These are phyloP conservation scores for Malus hybrid DNA, from an alignment of 331 rosid genomes.

Conservation along the genomic window DNA sequence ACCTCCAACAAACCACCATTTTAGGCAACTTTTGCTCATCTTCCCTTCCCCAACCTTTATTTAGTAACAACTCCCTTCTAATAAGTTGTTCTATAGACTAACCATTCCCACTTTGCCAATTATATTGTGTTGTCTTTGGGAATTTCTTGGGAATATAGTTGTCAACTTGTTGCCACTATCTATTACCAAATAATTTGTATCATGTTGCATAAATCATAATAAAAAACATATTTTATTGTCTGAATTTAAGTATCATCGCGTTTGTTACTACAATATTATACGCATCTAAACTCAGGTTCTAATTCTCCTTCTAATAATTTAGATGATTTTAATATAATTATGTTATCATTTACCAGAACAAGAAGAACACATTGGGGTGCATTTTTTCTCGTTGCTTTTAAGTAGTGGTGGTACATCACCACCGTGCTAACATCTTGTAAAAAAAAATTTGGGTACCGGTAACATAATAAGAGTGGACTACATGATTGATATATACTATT, in stretches of 20 bases:
- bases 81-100: not conserved
- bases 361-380: too few relatives aligned
- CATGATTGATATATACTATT: too few relatives aligned
- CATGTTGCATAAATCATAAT: not conserved
- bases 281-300: too few relatives aligned
- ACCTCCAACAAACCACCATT: conserved; percentile 64
- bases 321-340: too few relatives aligned
- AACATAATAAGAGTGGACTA: too few relatives aligned
- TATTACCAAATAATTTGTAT: not conserved
- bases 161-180: not conserved
- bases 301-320: too few relatives aligned
- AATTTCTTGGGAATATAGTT: conserved; percentile 7
- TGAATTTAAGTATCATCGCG: too few relatives aligned
- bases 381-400: too few relatives aligned
- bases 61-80: conserved; percentile 18
- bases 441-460: not conserved
- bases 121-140: not conserved
- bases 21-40: conserved; percentile 61
- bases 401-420: not conserved
- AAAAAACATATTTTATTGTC: too few relatives aligned
- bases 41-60: conserved; percentile 20
- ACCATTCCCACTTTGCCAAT: not conserved
- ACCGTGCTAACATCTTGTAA: too few relatives aligned
- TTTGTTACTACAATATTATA: too few relatives aligned
- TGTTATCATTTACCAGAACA: too few relatives aligned